Conservation (phyloP, 768 basidiomycete species). For the Russula foetens region DNA sequence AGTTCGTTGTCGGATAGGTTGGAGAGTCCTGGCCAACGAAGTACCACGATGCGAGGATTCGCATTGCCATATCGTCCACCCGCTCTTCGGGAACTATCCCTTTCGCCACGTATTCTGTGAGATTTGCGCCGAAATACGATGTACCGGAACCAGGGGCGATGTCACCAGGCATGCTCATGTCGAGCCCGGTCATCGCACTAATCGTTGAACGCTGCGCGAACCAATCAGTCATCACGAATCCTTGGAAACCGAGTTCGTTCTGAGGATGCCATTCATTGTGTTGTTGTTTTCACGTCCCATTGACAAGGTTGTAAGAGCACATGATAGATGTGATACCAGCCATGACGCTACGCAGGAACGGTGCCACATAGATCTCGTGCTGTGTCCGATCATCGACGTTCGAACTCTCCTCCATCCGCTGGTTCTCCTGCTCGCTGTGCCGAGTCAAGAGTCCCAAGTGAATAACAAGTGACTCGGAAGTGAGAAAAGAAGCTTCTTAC, state of each 20-base stretch:
- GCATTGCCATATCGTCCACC: conserved; percentile 74
- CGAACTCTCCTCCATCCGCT: conserved; percentile 45
- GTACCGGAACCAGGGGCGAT: too few relatives aligned
- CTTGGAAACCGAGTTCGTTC: conserved; percentile 69
- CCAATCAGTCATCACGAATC: conserved; percentile 64
- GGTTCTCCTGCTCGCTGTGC: conserved; percentile 62
- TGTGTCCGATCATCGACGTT: conserved; percentile 76
- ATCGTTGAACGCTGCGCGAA: conserved; percentile 53
- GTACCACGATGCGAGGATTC: conserved; percentile 69
- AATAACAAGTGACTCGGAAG: not conserved
- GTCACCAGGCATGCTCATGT: conserved; percentile 64
- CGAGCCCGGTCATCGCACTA: conserved; percentile 52
- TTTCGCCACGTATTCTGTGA: conserved; percentile 61
- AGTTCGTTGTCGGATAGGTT: conserved; percentile 58
- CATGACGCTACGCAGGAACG: conserved; percentile 62
- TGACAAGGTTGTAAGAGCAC: conserved; percentile 70
- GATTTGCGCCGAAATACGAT: conserved; percentile 59
- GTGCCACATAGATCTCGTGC: conserved; percentile 66
- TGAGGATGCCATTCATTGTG: conserved; percentile 65
- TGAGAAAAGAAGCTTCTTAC: conserved; percentile 42
- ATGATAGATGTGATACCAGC: conserved; percentile 67
- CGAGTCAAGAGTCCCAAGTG: conserved; percentile 18
- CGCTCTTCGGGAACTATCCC: conserved; percentile 58
- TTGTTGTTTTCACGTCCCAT: conserved; percentile 67
- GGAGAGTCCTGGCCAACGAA: conserved; percentile 53